A percentile compares a stretch with the other conserved stretches of the same genome.
phyloP scores from a whole-genome alignment of 2,329 filamentous ascomycete species.

The Trichoderma sp. region DNA sequence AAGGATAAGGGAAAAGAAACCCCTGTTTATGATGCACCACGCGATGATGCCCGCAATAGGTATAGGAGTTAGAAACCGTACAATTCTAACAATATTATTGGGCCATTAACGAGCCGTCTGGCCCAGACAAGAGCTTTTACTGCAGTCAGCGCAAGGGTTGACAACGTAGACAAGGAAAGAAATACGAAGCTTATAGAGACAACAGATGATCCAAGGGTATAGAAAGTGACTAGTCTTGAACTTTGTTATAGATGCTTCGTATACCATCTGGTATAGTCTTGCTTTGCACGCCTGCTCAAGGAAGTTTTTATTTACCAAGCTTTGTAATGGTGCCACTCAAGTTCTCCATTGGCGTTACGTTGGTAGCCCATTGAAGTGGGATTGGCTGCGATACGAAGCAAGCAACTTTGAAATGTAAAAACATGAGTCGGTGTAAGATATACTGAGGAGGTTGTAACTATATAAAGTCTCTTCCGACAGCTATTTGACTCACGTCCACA shows the following conservation, averaged over 20 bases:
- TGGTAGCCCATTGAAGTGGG: neutral
- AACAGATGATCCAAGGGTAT: neutral
- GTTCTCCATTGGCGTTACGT: neutral
- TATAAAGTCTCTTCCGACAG: neutral
- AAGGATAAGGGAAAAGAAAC: neutral
- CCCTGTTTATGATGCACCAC: neutral
- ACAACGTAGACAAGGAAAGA: neutral
- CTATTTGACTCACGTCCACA: neutral
- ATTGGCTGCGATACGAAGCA: neutral
- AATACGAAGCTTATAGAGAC: neutral
- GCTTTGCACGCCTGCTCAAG: neutral
- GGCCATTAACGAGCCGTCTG: neutral
- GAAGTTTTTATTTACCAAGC: neutral
- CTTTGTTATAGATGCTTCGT: neutral
- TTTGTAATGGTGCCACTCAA: neutral
- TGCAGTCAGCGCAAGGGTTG: neutral
- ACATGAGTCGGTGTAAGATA: neutral
- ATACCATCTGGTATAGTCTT: neutral
- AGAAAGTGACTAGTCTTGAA: neutral
- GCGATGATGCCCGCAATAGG: neutral
- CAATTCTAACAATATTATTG: neutral
- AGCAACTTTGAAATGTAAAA: neutral
- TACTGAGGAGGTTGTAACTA: neutral
- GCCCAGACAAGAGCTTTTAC: neutral
- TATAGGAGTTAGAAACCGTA: neutral